Evolutionary conservation across 2,329 filamentous ascomycete species (phyloP).

Genomic region (Phoma sp.): DNA sequence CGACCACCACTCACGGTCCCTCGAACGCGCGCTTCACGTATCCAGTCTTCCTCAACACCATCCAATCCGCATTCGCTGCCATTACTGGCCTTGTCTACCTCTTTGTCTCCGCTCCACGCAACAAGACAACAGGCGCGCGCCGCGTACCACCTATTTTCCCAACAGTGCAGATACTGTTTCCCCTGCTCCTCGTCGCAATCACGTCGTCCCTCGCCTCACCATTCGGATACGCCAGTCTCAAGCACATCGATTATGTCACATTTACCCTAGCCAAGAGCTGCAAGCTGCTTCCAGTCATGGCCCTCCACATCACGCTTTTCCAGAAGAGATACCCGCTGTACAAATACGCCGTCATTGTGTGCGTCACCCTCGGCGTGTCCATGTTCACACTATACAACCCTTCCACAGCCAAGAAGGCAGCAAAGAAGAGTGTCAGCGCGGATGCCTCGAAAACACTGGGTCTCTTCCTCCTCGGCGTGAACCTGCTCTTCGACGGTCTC

Average conservation of each 20-base stretch:
- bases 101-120: conserved; percentile 65
- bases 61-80: conserved; percentile 90
- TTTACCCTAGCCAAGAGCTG: conserved; percentile 97
- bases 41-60: conserved; percentile 93
- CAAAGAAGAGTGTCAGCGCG: conserved; percentile 63
- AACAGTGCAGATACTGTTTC: conserved; percentile 73
- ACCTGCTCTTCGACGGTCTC: conserved; percentile 92
- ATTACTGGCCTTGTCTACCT: conserved; percentile 84
- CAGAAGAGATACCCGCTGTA: conserved; percentile 88
- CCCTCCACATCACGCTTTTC: conserved; percentile 92
- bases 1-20: conserved; percentile 84
- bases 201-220: conserved; percentile 91
- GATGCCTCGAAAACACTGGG: conserved; percentile 74
- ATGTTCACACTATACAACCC: conserved; percentile 90
- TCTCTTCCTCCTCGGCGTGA: conserved; percentile 82
- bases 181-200: conserved; percentile 83
- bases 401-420: conserved; percentile 46
- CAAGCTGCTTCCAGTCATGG: conserved; percentile 99
- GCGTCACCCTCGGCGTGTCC: conserved; percentile 90
- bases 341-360: conserved; percentile 92
- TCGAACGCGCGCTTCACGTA: conserved; percentile 77
- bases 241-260: conserved; percentile 97
- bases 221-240: conserved; percentile 90
- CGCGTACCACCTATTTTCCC: conserved; percentile 73
- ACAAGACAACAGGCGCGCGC: conserved; percentile 40